These are phyloP conservation scores for Acanthochlamys bracteata DNA, from an alignment of 106 monocot genomes.

Conservation along the genomic window DNA sequence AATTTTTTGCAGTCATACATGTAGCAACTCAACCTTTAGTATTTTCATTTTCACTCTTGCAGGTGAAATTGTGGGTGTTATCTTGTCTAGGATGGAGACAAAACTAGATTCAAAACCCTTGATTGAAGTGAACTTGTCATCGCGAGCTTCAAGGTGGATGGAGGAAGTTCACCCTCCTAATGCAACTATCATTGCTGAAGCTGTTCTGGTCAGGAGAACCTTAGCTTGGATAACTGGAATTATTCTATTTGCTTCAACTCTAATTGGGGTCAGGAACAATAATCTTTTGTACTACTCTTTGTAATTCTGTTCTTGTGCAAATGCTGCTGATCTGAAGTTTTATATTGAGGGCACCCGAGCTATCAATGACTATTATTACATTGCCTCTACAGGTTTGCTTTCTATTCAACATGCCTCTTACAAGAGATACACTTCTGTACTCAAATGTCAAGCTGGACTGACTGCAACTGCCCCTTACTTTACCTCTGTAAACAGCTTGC, in stretches of 20 bases:
- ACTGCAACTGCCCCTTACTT: neutral
- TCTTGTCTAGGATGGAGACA: constrained; percentile 32
- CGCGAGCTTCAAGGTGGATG: constrained; percentile 31
- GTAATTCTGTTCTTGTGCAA: neutral
- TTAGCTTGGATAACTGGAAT: constrained; percentile 96
- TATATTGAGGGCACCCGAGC: neutral
- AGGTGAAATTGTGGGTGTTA: constrained; percentile 66
- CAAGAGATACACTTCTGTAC: constrained; percentile 97
- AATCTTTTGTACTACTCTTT: neutral
- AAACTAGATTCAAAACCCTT: constrained; percentile 9
- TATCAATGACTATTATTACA: neutral
- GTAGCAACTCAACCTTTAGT: too few species aligned
- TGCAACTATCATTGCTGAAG: constrained; percentile 18
- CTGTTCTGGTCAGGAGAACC: constrained; percentile 49
- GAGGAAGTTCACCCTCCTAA: constrained; percentile 18
- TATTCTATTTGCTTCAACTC: constrained; percentile 72
- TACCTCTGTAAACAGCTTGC: neutral
- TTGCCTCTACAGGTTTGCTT: constrained; percentile 43
- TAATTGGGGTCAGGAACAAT: constrained; percentile 59
- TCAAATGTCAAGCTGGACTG: constrained; percentile 94
- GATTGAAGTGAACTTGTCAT: constrained; percentile 25
- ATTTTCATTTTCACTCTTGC: constrained; percentile 1
- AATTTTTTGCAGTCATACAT: too few species aligned
- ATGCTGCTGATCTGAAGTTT: neutral
- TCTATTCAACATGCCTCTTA: constrained; percentile 82